Evolutionary conservation across 371 early-diverging fungal genomes (phyloP).

Genomic region (Mortierella sp.): DNA sequence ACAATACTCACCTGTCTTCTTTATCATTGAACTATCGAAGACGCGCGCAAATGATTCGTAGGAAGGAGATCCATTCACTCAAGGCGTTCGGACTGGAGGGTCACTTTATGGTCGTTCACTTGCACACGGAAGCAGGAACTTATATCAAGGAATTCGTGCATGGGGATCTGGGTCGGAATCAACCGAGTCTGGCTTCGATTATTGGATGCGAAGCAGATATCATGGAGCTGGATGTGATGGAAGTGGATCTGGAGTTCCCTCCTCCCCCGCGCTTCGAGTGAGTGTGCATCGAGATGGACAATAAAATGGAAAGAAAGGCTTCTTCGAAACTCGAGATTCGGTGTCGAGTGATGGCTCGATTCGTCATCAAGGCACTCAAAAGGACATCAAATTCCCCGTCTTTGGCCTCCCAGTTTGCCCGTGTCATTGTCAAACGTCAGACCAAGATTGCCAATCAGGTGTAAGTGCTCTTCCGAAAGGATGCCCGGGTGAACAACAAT

Average conservation of each 20-base stretch:
- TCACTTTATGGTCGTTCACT: slow-evolving; percentile 67
- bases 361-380: too few species aligned
- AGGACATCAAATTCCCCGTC: too few species aligned
- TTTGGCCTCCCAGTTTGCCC: too few species aligned
- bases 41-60: slow-evolving; percentile 79
- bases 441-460: too few species aligned
- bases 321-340: too few species aligned
- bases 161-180: slow-evolving; percentile 94
- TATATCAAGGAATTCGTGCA: slow-evolving; percentile 99
- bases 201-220: slow-evolving; percentile 80
- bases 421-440: too few species aligned
- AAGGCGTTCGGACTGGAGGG: slow-evolving; percentile 50
- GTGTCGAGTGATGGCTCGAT: too few species aligned
- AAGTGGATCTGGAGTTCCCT: slow-evolving; percentile 85
- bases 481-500: too few species aligned
- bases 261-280: slow-evolving; percentile 30
- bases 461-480: too few species aligned
- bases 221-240: slow-evolving; percentile 86
- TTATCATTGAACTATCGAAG: slow-evolving; percentile 51
- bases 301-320: too few species aligned
- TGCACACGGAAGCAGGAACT: slow-evolving; percentile 93
- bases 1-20: too few species aligned
- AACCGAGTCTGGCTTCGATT: slow-evolving; percentile 82
- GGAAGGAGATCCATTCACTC: slow-evolving; percentile 73
- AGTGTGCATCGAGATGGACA: too few species aligned